These are phyloP conservation scores for Monosporascus cannonballus DNA, from an alignment of 2,329 filamentous ascomycete species.

Conservation along the genomic window DNA sequence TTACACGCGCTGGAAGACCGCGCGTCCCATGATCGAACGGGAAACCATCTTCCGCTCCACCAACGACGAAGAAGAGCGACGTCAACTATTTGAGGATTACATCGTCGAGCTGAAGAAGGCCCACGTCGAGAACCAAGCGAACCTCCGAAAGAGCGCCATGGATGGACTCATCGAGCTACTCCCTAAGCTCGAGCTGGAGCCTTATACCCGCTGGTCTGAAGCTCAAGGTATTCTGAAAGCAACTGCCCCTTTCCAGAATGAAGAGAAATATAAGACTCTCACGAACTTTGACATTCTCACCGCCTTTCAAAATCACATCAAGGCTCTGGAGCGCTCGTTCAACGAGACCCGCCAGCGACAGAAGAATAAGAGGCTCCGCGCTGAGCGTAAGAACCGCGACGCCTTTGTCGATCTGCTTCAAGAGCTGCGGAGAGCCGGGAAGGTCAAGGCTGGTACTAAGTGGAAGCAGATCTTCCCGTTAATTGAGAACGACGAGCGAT, in stretches of 20 bases:
- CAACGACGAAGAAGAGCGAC: constrained; percentile 78
- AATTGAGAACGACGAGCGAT: constrained; percentile 76
- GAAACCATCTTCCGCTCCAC: constrained; percentile 95
- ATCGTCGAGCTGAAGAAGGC: constrained; percentile 75
- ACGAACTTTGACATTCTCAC: constrained; percentile 86
- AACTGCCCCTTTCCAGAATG: constrained; percentile 69
- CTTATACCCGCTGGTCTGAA: constrained; percentile 91
- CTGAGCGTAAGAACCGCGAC: constrained; percentile 83
- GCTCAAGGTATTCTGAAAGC: constrained; percentile 77
- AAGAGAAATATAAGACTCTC: constrained; percentile 79
- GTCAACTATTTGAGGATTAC: constrained; percentile 91
- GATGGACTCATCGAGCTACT: constrained; percentile 75
- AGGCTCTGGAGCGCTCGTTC: constrained; percentile 80
- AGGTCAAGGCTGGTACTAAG: constrained; percentile 84
- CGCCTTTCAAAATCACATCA: constrained; percentile 93
- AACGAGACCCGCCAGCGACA: constrained; percentile 87
- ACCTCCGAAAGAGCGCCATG: constrained; percentile 72
- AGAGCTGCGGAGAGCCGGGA: constrained; percentile 67
- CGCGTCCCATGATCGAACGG: constrained; percentile 85
- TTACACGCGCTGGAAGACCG: constrained; percentile 96
- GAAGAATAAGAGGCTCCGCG: constrained; percentile 72
- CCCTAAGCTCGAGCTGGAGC: constrained; percentile 75
- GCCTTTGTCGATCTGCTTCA: constrained; percentile 67
- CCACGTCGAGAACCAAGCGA: constrained; percentile 69
- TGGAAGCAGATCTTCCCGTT: constrained; percentile 77